Evolutionary conservation across 352 stramenopile genomes (phyloP), one percentile per base, ranked within the genome.

Genomic region (Plasmopara muralis): DNA sequence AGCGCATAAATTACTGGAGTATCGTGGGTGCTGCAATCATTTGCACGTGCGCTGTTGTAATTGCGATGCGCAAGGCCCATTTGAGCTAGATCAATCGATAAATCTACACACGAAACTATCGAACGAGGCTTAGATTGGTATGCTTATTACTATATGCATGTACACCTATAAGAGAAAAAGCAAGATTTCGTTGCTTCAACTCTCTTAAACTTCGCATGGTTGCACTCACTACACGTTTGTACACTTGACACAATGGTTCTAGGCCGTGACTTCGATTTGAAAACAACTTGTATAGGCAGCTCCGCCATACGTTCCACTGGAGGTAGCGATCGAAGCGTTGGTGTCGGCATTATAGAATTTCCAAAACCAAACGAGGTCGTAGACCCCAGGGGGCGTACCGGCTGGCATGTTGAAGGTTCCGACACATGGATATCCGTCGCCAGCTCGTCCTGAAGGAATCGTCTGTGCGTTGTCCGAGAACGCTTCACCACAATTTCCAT

Each of bases 1-100:
- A 90, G 52, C 49, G 63, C 10, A 86, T 92, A 46, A 87, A 82
- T 61, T 63, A 72, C 59, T 87, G 77, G 70, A 89, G 78, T 58
- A 43, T 89, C 30, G 58, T 89, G 30, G 82, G 82, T 16, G 82
- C 77, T 0, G 48, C 53, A 18, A 88, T 89, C 53, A 91, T 91
- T 53, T 83, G 74, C 60, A 48, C 65, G 0, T 86, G 64, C 14
- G 77, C 81, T 16, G 76, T 68, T 25, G 56, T 77, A 33, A 87
- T 91, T 40, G 77, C 75, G 2, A 43, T 90, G 25, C 79, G 79
- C 55, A 83, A 84, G 53, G 64, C 54, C 6, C 61, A 70, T 47
- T 47, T 53, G 12, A 56, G 48, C 5, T 72, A 70, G 45, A 47
- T 1, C 14, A 29, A 29, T 28, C 1, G 15, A 12, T 43, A 8